Evolutionary conservation across 2,329 filamentous ascomycete genomes (phyloP).

Genomic region (Albophoma yamanashiensis): DNA sequence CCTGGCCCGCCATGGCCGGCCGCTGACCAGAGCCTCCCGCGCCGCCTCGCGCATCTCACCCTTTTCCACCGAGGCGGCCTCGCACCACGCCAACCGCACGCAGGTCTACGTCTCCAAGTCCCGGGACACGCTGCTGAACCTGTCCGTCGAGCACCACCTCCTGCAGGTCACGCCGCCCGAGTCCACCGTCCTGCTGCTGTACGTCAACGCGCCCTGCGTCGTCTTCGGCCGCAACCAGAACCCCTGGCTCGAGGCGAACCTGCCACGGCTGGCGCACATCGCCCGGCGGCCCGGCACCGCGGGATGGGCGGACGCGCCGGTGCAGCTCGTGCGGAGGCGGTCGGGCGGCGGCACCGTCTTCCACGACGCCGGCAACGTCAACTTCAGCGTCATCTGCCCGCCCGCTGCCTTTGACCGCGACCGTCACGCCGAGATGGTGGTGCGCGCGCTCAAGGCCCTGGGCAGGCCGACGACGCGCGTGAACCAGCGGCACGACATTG

Average conservation of each 20-base stretch:
- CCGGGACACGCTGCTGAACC: slow-evolving; percentile 73
- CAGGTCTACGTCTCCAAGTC: slow-evolving; percentile 65
- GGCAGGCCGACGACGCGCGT: slow-evolving; percentile 55
- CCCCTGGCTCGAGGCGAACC: slow-evolving; percentile 85
- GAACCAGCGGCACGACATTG: slow-evolving; percentile 89
- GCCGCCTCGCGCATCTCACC: not conserved
- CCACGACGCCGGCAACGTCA: slow-evolving; percentile 86
- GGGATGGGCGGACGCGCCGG: slow-evolving; percentile 15
- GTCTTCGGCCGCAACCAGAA: slow-evolving; percentile 96
- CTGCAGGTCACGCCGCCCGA: slow-evolving; percentile 61
- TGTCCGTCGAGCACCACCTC: slow-evolving; percentile 87
- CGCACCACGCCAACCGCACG: slow-evolving; percentile 32
- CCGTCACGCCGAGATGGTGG: slow-evolving; percentile 87
- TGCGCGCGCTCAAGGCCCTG: slow-evolving; percentile 59
- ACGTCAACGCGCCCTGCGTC: slow-evolving; percentile 77
- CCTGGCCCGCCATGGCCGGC: slow-evolving; percentile 1
- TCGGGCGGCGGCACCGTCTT: slow-evolving; percentile 91
- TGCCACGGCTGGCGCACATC: slow-evolving; percentile 41
- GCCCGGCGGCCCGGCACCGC: slow-evolving; percentile 9
- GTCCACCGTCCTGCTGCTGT: slow-evolving; percentile 75
- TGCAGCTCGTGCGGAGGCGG: slow-evolving; percentile 66
- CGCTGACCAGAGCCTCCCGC: not conserved
- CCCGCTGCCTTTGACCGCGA: slow-evolving; percentile 67
- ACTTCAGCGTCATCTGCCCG: slow-evolving; percentile 87
- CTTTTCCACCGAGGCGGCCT: slow-evolving; percentile 27